phyloP scores from a whole-genome alignment of 2,329 filamentous ascomycete genomes.

The Orbilia ellipsospora region DNA sequence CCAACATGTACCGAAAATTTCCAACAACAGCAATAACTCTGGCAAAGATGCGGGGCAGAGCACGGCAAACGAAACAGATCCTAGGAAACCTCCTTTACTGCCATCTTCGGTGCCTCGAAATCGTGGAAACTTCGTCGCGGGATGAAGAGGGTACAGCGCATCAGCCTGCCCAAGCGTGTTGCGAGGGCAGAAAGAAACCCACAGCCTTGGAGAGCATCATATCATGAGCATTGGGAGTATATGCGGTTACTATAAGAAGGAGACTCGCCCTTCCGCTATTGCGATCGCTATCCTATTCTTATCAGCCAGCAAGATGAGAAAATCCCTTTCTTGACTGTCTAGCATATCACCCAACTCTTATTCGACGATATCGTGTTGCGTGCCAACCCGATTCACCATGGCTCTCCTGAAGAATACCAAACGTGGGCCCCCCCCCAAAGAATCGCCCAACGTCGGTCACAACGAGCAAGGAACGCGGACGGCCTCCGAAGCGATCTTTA shows the following conservation, averaged over 20 bases:
- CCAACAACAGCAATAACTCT: neutral
- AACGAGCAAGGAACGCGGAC: neutral
- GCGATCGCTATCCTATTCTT: neutral
- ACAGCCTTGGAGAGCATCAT: neutral
- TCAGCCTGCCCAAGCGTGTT: neutral
- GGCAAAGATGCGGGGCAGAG: neutral
- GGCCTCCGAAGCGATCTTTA: neutral
- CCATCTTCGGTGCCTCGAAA: neutral
- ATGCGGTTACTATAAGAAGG: neutral
- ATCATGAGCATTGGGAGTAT: neutral
- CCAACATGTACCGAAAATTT: neutral
- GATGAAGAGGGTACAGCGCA: neutral
- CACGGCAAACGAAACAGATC: neutral
- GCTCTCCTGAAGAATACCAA: neutral
- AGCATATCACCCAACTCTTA: neutral
- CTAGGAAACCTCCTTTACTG: neutral
- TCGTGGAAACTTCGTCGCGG: neutral
- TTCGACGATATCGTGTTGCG: neutral
- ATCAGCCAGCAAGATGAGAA: neutral
- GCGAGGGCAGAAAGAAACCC: neutral
- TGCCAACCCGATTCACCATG: neutral
- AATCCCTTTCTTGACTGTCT: neutral
- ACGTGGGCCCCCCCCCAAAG: neutral
- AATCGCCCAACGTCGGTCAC: neutral
- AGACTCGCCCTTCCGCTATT: neutral